A percentile compares a stretch with the other conserved stretches of the same genome.
phyloP scores from a whole-genome alignment of 257 asterid genomes.

The Jasminum sambac region DNA sequence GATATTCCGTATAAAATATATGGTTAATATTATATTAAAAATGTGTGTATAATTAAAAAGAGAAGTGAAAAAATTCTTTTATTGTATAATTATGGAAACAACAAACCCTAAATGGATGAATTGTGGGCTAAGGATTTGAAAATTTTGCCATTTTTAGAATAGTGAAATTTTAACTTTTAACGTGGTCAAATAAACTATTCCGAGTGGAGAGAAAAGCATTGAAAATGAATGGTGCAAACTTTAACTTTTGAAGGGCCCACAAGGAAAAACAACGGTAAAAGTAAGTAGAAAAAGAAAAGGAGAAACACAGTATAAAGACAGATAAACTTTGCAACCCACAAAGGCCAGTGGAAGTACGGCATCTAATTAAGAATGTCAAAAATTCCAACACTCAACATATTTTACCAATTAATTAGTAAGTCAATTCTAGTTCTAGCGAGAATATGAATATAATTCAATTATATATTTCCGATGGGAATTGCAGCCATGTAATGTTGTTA shows the following conservation, averaged over 20 bases:
- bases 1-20: too few species aligned
- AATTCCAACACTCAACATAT: background rate
- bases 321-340: constrained; percentile 10
- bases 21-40: too few species aligned
- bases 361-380: background rate
- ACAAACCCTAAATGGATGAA: too few species aligned
- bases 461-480: too few species aligned
- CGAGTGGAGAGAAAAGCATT: background rate
- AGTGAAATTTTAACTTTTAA: background rate
- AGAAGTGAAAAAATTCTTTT: too few species aligned
- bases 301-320: background rate
- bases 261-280: background rate
- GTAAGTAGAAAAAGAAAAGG: background rate
- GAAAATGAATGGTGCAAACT: background rate
- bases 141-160: too few species aligned
- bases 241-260: background rate
- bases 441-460: too few species aligned
- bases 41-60: too few species aligned
- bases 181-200: background rate
- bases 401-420: too few species aligned
- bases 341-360: constrained; percentile 7
- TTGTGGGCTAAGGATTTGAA: too few species aligned
- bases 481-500: too few species aligned
- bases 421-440: background rate
- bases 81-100: too few species aligned